A percentile compares a stretch with the other conserved stretches of the same genome.
Evolutionary conservation across 352 stramenopile species (phyloP).

Genomic region (Peronospora belbahrii): DNA sequence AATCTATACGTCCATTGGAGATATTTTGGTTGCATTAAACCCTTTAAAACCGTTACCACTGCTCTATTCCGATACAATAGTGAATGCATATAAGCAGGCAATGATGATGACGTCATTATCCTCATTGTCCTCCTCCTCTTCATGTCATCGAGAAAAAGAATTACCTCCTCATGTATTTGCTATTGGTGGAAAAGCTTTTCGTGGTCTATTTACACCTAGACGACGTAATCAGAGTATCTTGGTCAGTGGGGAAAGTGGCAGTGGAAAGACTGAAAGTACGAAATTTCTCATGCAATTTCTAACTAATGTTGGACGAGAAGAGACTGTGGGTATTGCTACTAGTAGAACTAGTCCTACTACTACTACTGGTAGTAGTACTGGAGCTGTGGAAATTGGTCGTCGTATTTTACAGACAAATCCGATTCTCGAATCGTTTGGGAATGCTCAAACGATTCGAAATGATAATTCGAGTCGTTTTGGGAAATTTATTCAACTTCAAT

Average conservation of each 20-base stretch:
- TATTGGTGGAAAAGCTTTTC: constrained; percentile 84
- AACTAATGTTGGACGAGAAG: constrained; percentile 77
- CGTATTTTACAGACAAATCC: constrained; percentile 94
- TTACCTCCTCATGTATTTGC: constrained; percentile 86
- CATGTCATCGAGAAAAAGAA: constrained; percentile 1
- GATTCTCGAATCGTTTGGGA: constrained; percentile 96
- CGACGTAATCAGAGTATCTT: constrained; percentile 89
- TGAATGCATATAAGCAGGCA: constrained; percentile 59
- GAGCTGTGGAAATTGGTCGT: constrained; percentile 65
- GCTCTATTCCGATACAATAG: constrained; percentile 49
- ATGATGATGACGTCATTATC: constrained; percentile 14
- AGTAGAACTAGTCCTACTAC: too few species aligned
- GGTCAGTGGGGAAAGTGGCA: constrained; percentile 89
- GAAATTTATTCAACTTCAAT: constrained; percentile 95
- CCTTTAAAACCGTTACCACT: constrained; percentile 61
- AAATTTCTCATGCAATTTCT: constrained; percentile 96
- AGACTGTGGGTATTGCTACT: too few species aligned
- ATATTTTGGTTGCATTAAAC: constrained; percentile 82
- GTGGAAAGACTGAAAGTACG: constrained; percentile 94
- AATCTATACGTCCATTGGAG: constrained; percentile 85
- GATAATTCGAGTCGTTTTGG: constrained; percentile 94
- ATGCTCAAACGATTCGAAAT: constrained; percentile 94
- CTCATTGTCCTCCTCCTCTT: neutral
- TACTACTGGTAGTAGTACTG: too few species aligned
- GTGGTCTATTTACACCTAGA: constrained; percentile 46